Conservation (phyloP, 345 rosid species). For the Ceriops tagal region DNA sequence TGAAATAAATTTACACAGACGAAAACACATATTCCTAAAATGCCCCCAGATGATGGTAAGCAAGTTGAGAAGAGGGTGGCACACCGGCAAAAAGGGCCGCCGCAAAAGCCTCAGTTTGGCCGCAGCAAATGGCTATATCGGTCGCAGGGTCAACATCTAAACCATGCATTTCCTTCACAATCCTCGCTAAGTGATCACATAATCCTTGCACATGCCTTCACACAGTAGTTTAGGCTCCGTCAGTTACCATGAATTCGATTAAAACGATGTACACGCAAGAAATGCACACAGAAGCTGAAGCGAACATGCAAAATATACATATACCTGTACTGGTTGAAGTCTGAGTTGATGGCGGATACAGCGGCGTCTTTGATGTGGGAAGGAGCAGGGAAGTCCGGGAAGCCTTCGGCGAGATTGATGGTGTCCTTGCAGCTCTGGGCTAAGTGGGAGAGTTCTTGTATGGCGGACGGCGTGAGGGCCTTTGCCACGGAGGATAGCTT, state of each 20-base stretch:
- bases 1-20: background rate
- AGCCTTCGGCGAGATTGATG: constrained; percentile 64
- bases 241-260: background rate
- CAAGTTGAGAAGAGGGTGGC: constrained; percentile 4
- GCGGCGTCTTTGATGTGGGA: constrained; percentile 44
- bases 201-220: constrained; percentile 63
- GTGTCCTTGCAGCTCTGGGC: constrained; percentile 45
- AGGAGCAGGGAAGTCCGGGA: constrained; percentile 65
- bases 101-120: constrained; percentile 70
- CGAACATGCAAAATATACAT: no score
- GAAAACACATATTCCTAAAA: background rate
- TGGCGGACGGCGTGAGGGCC: constrained; percentile 45
- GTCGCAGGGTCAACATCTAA: constrained; percentile 45
- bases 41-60: background rate
- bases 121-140: constrained; percentile 58
- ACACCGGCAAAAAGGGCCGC: constrained; percentile 49
- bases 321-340: constrained; percentile 63
- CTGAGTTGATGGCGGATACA: constrained; percentile 51
- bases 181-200: constrained; percentile 42
- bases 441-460: constrained; percentile 50
- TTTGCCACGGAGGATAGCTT: constrained; percentile 47
- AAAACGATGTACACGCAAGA: background rate
- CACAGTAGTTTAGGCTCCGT: background rate
- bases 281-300: no score
- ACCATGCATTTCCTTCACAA: constrained; percentile 36